A percentile compares a stretch with the other conserved stretches of the same genome.
Conservation (phyloP, 1,284 basidiomycete species). For the Polyporus tsugae region DNA sequence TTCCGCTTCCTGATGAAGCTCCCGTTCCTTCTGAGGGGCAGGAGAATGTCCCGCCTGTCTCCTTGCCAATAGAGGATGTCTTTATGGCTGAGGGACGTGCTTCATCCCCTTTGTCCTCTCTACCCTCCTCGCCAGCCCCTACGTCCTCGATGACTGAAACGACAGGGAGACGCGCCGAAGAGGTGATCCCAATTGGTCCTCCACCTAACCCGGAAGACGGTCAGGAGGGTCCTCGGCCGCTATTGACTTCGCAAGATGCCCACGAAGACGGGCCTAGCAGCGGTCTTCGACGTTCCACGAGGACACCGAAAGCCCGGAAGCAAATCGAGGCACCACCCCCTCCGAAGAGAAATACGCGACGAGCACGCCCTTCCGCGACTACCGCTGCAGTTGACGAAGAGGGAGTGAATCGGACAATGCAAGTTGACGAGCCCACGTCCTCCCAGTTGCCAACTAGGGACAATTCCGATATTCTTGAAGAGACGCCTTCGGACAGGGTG, state of each 20-base stretch:
- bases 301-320: conserved; percentile 23
- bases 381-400: neutral
- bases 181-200: neutral
- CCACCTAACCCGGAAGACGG: neutral
- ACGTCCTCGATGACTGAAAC: neutral
- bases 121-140: conserved; percentile 2
- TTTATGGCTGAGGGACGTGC: neutral
- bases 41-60: conserved; percentile 1
- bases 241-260: neutral
- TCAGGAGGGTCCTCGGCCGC: neutral
- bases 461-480: neutral
- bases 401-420: too few relatives aligned
- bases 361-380: neutral
- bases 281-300: conserved; percentile 28
- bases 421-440: conserved; percentile 1
- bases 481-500: neutral
- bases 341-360: neutral
- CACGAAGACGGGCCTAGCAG: neutral
- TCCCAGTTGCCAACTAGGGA: neutral
- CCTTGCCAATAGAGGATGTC: conserved; percentile 2
- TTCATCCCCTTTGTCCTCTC: conserved; percentile 22
- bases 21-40: neutral
- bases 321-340: conserved; percentile 22
- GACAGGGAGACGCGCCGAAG: neutral
- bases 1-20: neutral